Evolutionary conservation across 2,329 filamentous ascomycete genomes (phyloP).

Genomic region (Pseudofabraea citricarpa): DNA sequence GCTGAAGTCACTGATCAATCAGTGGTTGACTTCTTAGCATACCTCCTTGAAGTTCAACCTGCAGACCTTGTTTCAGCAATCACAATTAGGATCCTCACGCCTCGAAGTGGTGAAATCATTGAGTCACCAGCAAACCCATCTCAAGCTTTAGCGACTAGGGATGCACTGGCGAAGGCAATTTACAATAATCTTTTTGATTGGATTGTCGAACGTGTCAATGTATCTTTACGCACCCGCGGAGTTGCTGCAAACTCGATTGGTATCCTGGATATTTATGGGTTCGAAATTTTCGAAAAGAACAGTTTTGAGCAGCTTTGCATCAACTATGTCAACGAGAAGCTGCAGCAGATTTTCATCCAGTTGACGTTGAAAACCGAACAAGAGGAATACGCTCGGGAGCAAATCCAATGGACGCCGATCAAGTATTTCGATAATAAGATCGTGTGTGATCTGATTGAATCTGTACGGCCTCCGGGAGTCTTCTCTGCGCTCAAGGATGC

Average conservation of each 20-base stretch:
- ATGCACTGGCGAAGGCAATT: constrained; percentile 90
- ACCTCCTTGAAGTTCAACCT: constrained; percentile 83
- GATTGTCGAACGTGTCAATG: constrained; percentile 92
- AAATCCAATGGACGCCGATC: constrained; percentile 98
- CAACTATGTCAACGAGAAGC: constrained; percentile 99
- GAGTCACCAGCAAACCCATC: constrained; percentile 78
- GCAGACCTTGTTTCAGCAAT: constrained; percentile 79
- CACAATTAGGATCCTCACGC: constrained; percentile 79
- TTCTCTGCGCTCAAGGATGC: constrained; percentile 97
- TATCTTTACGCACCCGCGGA: constrained; percentile 75
- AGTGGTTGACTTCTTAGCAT: constrained; percentile 90
- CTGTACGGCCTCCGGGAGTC: constrained; percentile 81
- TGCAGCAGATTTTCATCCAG: constrained; percentile 99
- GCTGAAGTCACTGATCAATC: constrained; percentile 83
- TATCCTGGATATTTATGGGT: constrained; percentile 98
- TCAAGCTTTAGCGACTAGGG: constrained; percentile 81
- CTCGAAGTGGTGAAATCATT: constrained; percentile 60
- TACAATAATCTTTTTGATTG: constrained; percentile 98
- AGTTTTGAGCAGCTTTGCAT: constrained; percentile 99
- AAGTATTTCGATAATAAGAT: constrained; percentile 99
- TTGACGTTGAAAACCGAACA: constrained; percentile 94
- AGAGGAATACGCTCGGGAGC: constrained; percentile 91
- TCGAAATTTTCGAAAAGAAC: constrained; percentile 99
- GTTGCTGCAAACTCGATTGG: constrained; percentile 80
- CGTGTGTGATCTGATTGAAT: constrained; percentile 94